These are phyloP conservation scores for Coniferiporia sulphurascens DNA, from an alignment of 1,284 basidiomycete genomes.

Conservation along the genomic window DNA sequence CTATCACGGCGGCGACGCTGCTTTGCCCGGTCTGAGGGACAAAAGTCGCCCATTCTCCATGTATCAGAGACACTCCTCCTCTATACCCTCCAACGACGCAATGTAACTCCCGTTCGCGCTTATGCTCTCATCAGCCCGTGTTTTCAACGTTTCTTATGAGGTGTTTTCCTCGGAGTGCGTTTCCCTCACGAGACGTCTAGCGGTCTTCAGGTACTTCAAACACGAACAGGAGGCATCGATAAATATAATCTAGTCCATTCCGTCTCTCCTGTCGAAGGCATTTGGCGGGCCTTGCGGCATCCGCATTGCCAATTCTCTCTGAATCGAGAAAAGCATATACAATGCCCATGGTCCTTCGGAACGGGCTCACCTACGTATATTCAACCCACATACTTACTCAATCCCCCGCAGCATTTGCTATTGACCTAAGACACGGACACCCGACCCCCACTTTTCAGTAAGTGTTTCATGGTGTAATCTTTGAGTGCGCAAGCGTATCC, in stretches of 20 bases:
- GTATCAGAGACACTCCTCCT: neutral
- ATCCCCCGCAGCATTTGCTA: too few species aligned
- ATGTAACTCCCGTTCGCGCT: too few species aligned
- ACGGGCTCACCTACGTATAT: too few species aligned
- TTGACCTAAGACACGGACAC: too few species aligned
- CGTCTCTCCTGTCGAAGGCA: neutral
- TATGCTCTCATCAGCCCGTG: neutral
- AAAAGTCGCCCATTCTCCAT: neutral
- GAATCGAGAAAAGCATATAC: too few species aligned
- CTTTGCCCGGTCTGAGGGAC: neutral
- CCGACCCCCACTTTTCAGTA: too few species aligned
- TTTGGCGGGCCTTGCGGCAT: neutral
- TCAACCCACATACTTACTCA: too few species aligned
- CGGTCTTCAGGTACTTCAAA: neutral
- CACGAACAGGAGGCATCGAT: neutral
- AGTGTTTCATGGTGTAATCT: too few species aligned
- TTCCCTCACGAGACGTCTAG: too few species aligned
- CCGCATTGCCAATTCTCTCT: neutral
- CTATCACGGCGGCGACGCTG: neutral
- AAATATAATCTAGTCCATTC: neutral
- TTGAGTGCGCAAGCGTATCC: too few species aligned
- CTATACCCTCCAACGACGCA: neutral
- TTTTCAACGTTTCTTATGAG: constrained; percentile 7
- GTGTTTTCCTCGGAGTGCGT: neutral
- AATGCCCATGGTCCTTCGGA: too few species aligned